Conservation (phyloP, 352 stramenopile species). For the Globisporangium irregulare region DNA sequence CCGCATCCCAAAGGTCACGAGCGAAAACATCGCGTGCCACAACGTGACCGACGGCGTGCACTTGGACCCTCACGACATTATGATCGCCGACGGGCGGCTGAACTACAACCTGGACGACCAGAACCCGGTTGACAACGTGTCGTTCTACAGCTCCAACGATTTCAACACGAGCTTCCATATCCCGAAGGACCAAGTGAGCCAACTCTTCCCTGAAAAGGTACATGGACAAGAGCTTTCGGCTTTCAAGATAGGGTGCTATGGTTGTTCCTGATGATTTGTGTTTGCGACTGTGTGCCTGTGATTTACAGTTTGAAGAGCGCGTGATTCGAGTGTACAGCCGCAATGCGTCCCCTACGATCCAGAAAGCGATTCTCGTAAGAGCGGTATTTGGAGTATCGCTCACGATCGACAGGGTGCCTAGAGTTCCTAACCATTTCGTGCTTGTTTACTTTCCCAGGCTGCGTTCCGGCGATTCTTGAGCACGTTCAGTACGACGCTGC, state of each 20-base stretch:
- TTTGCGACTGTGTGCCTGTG: neutral
- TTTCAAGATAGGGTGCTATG: neutral
- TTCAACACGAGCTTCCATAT: conserved; percentile 69
- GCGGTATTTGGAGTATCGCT: neutral
- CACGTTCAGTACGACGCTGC: conserved; percentile 61
- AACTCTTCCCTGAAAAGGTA: conserved; percentile 83
- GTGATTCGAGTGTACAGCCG: conserved; percentile 78
- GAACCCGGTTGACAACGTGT: conserved; percentile 82
- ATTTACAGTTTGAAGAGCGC: conserved; percentile 73
- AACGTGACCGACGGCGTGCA: conserved; percentile 37
- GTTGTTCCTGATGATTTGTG: neutral
- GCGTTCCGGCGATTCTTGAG: conserved; percentile 61
- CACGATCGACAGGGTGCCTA: neutral
- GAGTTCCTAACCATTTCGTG: neutral
- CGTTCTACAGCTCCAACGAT: conserved; percentile 79
- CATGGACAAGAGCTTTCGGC: neutral
- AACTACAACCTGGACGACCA: conserved; percentile 85
- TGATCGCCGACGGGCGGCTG: conserved; percentile 70
- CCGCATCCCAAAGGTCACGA: conserved; percentile 47
- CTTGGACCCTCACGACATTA: conserved; percentile 71
- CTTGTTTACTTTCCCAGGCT: conserved; percentile 22
- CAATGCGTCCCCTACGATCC: conserved; percentile 41
- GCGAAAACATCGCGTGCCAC: conserved; percentile 57
- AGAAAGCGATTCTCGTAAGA: conserved; percentile 58
- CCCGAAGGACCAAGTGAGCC: conserved; percentile 73